Base-by-base conservation (phyloP, 441 rosid genomes). In the Raphanus hybrid region DNA sequence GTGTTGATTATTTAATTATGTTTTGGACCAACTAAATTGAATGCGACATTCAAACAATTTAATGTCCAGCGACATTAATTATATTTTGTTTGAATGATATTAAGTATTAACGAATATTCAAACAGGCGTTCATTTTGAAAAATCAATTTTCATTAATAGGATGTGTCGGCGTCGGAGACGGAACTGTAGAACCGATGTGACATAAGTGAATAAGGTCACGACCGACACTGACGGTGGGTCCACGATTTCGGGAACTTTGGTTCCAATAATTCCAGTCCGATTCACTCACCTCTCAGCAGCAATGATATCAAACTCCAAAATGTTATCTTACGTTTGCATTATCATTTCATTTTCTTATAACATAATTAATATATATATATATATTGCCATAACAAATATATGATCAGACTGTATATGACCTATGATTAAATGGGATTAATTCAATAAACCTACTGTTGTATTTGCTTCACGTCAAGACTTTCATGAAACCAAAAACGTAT, bases 161-260 rank as follows among this genome's bases (percentile, higher is more conserved):
- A 67, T 74, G 78, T 69, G 82, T 73, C 82, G 82, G 78, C 64
- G 20, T 20, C 8, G 74, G 15, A 69, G 15, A 23, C 66, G 71
- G 71, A 72, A 66, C 55, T 54, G 59, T 54, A 54, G 23, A 54
- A 15, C 20, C 57, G 10, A 54, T 15, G 59, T 54, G 59, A 15
- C 23, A 54, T 54, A 6, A 52, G 57, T 52, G 20, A 14, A 52
- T 20, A 65, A 55, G 27, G 59, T 67, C 59, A 39, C 57, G 74
- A 67, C 77, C 77, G 77, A 73, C 77, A 67, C 74, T 16, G 69
- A 12, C 23, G 9, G 58, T 78, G 81, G 81, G 60, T 73, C 81
- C 70, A 61, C 10, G 18, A n/a, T 52, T 26, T 78, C 14, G 35
- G 6, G 23, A 71, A 65, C 69, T 59, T 59, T 72, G 5, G 48